Base-by-base conservation (phyloP, 208 protist genomes). In the Phytomonas francai region DNA sequence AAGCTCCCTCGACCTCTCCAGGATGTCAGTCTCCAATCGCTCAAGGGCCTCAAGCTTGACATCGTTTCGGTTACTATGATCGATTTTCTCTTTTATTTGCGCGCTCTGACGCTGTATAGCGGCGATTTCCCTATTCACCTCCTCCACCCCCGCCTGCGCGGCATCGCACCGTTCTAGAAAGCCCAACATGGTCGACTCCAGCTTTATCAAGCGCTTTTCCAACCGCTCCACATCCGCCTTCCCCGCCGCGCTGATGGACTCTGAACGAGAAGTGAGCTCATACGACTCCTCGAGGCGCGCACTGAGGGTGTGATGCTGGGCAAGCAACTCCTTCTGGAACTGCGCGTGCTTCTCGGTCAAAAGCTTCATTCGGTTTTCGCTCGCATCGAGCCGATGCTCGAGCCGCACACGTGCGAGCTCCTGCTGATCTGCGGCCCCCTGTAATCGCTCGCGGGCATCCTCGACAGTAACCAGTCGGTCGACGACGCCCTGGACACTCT, bases 171-270 rank as follows among this genome's bases (percentile, higher is more conserved):
- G 73, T 25, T 73, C 79, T 22, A 63, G 29, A 59, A 79, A 59
- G 28, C 68, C 72, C 6, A 62, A 63, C 29, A 30, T 58, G 28
- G 49, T 69, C 31, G 63, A 51, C 60, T 89, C 83, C n/a, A 85
- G 0, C 45, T 54, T 54, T 54, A 54, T 54, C 19, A 94, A 45
- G 33, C 85, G 84, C 56, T 81, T 84, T 69, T 88, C 83, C 28
- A 90, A 74, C 8, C 88, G 79, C 31, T 85, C 76, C 64, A 88
- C 78, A 65, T 88, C 88, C 7, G 78, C 75, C 58, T 80, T 79
- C 4, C 80, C 81, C 4, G 78, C 67, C 30, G 77, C 78, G 68
- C 78, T 90, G 27, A 75, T 73, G 30, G 77, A 75, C 59, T 91
- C 83, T 25, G 77, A 70, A n/a, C 81, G 73, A 3, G 77, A 65